phyloP scores from a whole-genome alignment of 805 yeast species.

The Tetrapisispora arboricola region DNA sequence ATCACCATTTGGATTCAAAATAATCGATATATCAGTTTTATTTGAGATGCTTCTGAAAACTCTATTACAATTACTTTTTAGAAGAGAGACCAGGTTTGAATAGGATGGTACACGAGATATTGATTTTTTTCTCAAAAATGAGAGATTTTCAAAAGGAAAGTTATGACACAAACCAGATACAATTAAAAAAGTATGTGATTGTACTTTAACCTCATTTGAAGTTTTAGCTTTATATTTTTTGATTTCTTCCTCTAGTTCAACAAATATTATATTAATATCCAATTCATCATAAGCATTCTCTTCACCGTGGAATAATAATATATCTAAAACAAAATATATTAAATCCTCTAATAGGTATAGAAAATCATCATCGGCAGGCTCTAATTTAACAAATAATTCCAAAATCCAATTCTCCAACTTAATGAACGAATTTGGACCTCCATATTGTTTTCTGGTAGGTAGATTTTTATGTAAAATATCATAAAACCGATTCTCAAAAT shows the following conservation, averaged over 20 bases:
- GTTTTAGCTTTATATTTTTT: constrained; percentile 21
- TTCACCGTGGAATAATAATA: constrained; percentile 52
- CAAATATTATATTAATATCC: constrained; percentile 45
- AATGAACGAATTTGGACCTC: constrained; percentile 18
- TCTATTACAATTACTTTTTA: constrained; percentile 15
- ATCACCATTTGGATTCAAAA: constrained; percentile 80
- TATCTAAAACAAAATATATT: constrained; percentile 51
- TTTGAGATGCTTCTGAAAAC: constrained; percentile 11
- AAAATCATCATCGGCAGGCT: constrained; percentile 19
- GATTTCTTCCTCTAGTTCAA: constrained; percentile 41
- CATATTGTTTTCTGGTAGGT: constrained; percentile 36
- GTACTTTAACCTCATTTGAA: constrained; percentile 7
- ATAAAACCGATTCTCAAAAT: constrained; percentile 32
- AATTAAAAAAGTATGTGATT: constrained; percentile 55
- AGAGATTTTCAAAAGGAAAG: constrained; percentile 87
- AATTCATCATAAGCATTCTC: constrained; percentile 55
- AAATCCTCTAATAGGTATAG: constrained; percentile 48
- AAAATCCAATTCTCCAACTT: constrained; percentile 38
- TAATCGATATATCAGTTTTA: constrained; percentile 39
- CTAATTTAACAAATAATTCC: constrained; percentile 41
- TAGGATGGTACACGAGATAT: constrained; percentile 71
- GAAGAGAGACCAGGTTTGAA: constrained; percentile 31
- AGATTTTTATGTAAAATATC: constrained; percentile 35
- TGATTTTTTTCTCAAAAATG: constrained; percentile 42
- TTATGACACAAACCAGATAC: constrained; percentile 54